These are phyloP conservation scores for Tetrahymena borealis DNA, from an alignment of 73 alveolate genomes.

Conservation along the genomic window DNA sequence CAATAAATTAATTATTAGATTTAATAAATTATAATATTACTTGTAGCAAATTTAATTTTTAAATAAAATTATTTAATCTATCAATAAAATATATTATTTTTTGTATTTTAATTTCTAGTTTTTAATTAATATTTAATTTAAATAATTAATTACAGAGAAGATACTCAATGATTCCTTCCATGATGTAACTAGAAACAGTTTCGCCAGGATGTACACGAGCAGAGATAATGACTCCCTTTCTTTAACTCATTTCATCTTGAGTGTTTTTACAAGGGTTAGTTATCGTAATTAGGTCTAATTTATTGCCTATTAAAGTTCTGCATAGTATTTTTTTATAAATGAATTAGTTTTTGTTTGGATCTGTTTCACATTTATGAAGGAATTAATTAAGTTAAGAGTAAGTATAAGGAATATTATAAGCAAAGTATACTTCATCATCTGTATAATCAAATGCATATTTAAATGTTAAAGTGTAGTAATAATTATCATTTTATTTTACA, in stretches of 20 bases:
- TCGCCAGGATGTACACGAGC: conserved; percentile 43
- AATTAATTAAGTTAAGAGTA: conserved; percentile 33
- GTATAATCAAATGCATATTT: conserved; percentile 39
- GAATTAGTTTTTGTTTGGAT: neutral
- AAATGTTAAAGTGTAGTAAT: conserved; percentile 56
- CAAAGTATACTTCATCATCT: conserved; percentile 63
- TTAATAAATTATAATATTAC: too few species aligned
- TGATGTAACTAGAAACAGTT: conserved; percentile 12
- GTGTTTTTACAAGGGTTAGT: conserved; percentile 4
- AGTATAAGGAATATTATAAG: conserved; percentile 72
- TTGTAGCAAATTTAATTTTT: too few species aligned
- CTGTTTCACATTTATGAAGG: neutral
- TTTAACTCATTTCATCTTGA: neutral
- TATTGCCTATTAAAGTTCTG: conserved; percentile 9
- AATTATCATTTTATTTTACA: neutral
- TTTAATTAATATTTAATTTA: neutral
- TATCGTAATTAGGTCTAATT: conserved; percentile 5
- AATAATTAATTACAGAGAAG: neutral
- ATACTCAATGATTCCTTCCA: conserved; percentile 26
- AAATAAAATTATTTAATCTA: too few species aligned
- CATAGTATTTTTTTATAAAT: conserved; percentile 6
- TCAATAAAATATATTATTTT: too few species aligned
- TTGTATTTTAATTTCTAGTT: too few species aligned
- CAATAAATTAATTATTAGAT: too few species aligned
- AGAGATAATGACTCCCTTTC: conserved; percentile 8